Evolutionary conservation across 2,329 filamentous ascomycete genomes (phyloP).

Genomic region (Venturia carpophila): DNA sequence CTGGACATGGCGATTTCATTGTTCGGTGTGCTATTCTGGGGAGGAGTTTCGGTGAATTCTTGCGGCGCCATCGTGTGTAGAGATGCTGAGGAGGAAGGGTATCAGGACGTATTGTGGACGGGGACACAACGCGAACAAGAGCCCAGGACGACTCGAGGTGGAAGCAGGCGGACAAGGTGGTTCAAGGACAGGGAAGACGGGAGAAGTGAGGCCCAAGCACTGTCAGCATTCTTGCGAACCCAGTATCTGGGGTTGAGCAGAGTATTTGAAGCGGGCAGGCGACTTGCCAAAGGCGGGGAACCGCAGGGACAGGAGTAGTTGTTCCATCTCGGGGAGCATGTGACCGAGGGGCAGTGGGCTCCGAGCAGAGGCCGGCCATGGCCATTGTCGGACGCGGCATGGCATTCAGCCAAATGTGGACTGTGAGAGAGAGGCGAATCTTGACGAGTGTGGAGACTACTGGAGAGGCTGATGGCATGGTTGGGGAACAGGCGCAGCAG

Average conservation of each 20-base stretch:
- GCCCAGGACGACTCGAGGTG: neutral
- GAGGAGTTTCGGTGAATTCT: slow-evolving; percentile 11
- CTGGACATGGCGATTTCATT: slow-evolving; percentile 10
- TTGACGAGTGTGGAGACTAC: neutral
- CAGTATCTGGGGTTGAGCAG: neutral
- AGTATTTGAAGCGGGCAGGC: neutral
- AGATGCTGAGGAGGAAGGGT: neutral
- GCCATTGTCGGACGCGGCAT: neutral
- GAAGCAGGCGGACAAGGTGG: neutral
- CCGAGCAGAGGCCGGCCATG: neutral
- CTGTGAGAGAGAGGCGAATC: neutral
- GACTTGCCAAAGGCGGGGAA: neutral
- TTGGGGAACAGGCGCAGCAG: neutral
- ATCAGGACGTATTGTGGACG: neutral
- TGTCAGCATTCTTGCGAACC: neutral
- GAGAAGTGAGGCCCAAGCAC: neutral
- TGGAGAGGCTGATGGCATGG: neutral
- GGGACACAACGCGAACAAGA: neutral
- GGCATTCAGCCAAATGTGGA: neutral
- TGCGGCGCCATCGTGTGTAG: neutral
- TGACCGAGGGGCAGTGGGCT: neutral
- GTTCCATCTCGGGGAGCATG: neutral
- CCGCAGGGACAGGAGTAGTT: neutral
- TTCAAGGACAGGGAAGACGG: neutral
- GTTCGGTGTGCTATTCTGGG: neutral